phyloP scores from a whole-genome alignment of 2,329 filamentous ascomycete species.

The Fusarium chuoi region DNA sequence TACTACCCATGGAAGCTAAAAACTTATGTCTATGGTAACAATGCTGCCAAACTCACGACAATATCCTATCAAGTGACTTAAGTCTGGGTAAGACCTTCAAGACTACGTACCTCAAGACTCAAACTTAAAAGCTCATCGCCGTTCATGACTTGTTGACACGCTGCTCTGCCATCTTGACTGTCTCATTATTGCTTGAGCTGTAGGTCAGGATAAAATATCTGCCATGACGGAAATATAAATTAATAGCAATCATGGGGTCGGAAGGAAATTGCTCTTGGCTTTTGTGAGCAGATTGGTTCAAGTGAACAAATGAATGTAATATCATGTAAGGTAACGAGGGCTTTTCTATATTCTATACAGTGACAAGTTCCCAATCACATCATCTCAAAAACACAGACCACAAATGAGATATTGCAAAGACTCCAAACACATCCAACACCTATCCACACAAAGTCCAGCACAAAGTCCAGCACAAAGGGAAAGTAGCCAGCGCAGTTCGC shows the following conservation, averaged over 20 bases:
- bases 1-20: not conserved
- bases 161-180: not conserved
- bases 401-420: conserved; percentile 4
- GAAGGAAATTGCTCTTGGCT: too few species aligned
- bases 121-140: too few species aligned
- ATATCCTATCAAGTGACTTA: not conserved
- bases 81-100: not conserved
- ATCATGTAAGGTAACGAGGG: conserved; percentile 9
- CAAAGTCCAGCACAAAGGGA: conserved; percentile 12
- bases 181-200: not conserved
- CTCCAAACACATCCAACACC: not conserved
- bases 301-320: not conserved
- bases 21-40: not conserved
- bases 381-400: not conserved
- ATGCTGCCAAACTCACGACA: not conserved
- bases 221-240: not conserved
- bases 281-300: not conserved
- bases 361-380: conserved; percentile 18
- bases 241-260: not conserved
- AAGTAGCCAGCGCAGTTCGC: not conserved
- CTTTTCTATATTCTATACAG: conserved; percentile 27
- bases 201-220: not conserved
- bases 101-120: not conserved
- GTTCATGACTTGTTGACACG: too few species aligned
- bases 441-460: conserved; percentile 10